These are phyloP conservation scores for Neonectria punicea DNA, from an alignment of 2,329 filamentous ascomycete genomes.

Conservation along the genomic window DNA sequence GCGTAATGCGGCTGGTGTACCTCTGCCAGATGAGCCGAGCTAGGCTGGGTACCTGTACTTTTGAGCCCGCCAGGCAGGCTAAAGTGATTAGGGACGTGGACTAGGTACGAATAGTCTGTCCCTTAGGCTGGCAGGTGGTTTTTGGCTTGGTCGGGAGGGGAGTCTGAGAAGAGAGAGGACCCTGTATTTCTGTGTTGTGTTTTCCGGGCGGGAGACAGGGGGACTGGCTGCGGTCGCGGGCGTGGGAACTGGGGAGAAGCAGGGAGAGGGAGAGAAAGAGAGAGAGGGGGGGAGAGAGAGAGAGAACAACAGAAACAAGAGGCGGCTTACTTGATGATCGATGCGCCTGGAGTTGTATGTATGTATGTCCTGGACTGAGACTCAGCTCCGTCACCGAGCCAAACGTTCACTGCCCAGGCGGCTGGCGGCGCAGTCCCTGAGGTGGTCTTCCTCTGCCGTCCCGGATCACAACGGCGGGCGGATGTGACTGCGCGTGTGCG, in stretches of 20 bases:
- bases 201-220: not conserved
- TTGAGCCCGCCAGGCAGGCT: constrained; percentile 4
- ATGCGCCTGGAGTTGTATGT: not conserved
- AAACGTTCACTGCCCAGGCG: not conserved
- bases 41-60: constrained; percentile 17
- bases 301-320: not conserved
- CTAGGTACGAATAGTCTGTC: not conserved
- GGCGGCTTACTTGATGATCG: not conserved
- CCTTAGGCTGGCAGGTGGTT: not conserved
- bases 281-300: not conserved
- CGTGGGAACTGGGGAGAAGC: not conserved
- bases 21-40: constrained; percentile 1
- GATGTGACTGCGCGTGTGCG: too few relatives aligned
- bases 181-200: not conserved
- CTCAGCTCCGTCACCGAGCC: not conserved
- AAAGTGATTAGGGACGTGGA: not conserved
- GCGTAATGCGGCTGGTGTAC: constrained; percentile 14
- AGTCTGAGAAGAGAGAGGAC: not conserved
- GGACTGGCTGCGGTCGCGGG: too few relatives aligned
- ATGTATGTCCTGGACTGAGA: not conserved
- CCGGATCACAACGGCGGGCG: not conserved
- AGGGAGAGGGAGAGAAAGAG: not conserved
- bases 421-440: not conserved
- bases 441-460: not conserved
- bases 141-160: not conserved